These are phyloP conservation scores for Pterulicium gracile DNA, from an alignment of 1,284 basidiomycete genomes.

Conservation along the genomic window DNA sequence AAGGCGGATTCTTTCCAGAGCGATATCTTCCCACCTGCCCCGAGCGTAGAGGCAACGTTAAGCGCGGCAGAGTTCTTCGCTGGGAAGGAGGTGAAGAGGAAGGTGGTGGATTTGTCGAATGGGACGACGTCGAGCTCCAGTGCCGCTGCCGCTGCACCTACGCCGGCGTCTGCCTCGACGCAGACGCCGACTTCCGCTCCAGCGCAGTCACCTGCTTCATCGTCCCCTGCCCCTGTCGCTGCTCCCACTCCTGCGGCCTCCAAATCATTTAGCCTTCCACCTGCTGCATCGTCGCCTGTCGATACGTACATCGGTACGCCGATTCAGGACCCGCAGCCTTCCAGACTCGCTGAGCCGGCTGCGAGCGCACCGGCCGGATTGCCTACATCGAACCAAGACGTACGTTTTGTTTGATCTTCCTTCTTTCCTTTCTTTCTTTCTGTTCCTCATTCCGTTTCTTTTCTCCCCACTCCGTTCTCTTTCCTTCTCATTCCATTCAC, in stretches of 20 bases:
- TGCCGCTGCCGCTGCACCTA: slow-evolving; percentile 15
- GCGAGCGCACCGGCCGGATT: too few species aligned
- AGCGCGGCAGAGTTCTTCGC: slow-evolving; percentile 80
- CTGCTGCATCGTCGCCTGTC: too few species aligned
- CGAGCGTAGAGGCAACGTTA: slow-evolving; percentile 72
- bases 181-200: slow-evolving; percentile 16
- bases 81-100: slow-evolving; percentile 68
- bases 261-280: background rate
- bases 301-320: too few species aligned
- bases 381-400: too few species aligned
- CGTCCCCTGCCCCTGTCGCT: slow-evolving; percentile 6
- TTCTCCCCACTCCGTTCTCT: background rate
- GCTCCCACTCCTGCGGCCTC: background rate
- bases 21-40: slow-evolving; percentile 91
- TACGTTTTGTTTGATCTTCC: background rate
- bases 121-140: slow-evolving; percentile 14
- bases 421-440: background rate
- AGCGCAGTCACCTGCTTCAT: slow-evolving; percentile 11
- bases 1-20: slow-evolving; percentile 86
- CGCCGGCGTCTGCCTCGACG: slow-evolving; percentile 21
- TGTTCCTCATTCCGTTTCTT: background rate
- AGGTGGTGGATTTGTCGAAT: slow-evolving; percentile 25
- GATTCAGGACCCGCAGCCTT: background rate
- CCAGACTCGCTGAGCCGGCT: background rate
- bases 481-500: background rate